A percentile compares a stretch with the other conserved stretches of the same genome.
Conservation (phyloP, 2,329 filamentous ascomycete species). For the Calonectria pseudoturangicola region DNA sequence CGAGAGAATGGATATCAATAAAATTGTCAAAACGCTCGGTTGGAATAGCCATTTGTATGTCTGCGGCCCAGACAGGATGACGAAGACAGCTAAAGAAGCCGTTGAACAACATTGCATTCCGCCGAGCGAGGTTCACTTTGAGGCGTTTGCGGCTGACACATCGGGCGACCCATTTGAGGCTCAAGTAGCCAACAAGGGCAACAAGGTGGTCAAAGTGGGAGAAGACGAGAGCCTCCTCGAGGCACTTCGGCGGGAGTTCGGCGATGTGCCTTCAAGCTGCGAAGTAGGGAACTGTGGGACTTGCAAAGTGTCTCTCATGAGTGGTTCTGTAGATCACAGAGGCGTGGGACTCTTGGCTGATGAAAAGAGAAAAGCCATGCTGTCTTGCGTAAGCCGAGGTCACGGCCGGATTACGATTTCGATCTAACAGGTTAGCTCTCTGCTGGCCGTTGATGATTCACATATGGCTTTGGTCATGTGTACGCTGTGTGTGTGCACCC, state of each 20-base stretch:
- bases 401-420: constrained; percentile 70
- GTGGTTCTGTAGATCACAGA: constrained; percentile 68
- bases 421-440: constrained; percentile 58
- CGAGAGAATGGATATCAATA: constrained; percentile 70
- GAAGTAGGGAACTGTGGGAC: constrained; percentile 74
- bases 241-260: constrained; percentile 65
- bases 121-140: constrained; percentile 74
- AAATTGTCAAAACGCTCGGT: constrained; percentile 68
- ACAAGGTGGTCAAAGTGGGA: constrained; percentile 66
- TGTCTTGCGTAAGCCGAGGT: constrained; percentile 72
- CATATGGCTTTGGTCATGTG: constrained; percentile 24
- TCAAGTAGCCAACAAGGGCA: constrained; percentile 65
- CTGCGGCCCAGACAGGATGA: constrained; percentile 75
- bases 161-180: constrained; percentile 77
- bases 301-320: constrained; percentile 66
- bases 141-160: constrained; percentile 73
- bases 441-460: not conserved
- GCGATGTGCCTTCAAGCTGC: constrained; percentile 68
- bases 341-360: constrained; percentile 68
- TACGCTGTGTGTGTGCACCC: constrained; percentile 28
- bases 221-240: constrained; percentile 71
- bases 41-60: constrained; percentile 77
- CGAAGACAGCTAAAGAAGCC: constrained; percentile 68
- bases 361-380: constrained; percentile 66
- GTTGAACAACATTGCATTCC: constrained; percentile 65